These are phyloP conservation scores for Russula compacta DNA, from an alignment of 768 basidiomycete genomes.

Conservation along the genomic window DNA sequence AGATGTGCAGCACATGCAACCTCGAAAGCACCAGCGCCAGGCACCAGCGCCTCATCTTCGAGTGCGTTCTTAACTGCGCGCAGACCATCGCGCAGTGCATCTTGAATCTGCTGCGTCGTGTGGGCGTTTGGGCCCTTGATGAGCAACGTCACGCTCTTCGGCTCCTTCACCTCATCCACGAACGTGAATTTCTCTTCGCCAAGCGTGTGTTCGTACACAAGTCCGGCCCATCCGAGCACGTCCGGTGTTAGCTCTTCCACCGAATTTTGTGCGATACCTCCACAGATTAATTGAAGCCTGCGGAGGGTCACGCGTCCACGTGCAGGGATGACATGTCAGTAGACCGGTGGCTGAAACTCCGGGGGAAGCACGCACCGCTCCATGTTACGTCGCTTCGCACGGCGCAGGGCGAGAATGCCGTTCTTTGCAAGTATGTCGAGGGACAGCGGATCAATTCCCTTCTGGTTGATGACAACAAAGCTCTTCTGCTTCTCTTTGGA, in stretches of 20 bases:
- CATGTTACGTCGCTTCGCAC: constrained; percentile 98
- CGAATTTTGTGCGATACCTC: constrained; percentile 94
- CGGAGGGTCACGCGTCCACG: background rate
- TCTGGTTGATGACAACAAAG: constrained; percentile 97
- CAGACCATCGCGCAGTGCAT: constrained; percentile 95
- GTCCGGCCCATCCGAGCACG: constrained; percentile 92
- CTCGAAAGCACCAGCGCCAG: constrained; percentile 98
- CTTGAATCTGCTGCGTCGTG: constrained; percentile 93
- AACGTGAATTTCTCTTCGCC: constrained; percentile 99
- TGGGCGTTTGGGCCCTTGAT: constrained; percentile 98
- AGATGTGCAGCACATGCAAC: constrained; percentile 85
- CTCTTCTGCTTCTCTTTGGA: constrained; percentile 71
- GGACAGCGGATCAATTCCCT: constrained; percentile 96
- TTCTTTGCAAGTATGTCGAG: constrained; percentile 95
- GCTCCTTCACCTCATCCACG: constrained; percentile 91
- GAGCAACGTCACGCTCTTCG: constrained; percentile 90
- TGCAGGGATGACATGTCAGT: background rate
- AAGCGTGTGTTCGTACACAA: constrained; percentile 97
- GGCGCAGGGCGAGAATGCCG: constrained; percentile 86
- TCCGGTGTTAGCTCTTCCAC: constrained; percentile 92
- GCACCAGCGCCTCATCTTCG: constrained; percentile 81
- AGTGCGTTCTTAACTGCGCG: constrained; percentile 95
- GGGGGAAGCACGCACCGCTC: constrained; percentile 57
- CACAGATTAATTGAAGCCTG: constrained; percentile 88
- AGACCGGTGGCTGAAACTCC: constrained; percentile 2